These are phyloP conservation scores for Cryptosporidium parvum DNA, from an alignment of 169 alveolate species.

Conservation along the genomic window DNA sequence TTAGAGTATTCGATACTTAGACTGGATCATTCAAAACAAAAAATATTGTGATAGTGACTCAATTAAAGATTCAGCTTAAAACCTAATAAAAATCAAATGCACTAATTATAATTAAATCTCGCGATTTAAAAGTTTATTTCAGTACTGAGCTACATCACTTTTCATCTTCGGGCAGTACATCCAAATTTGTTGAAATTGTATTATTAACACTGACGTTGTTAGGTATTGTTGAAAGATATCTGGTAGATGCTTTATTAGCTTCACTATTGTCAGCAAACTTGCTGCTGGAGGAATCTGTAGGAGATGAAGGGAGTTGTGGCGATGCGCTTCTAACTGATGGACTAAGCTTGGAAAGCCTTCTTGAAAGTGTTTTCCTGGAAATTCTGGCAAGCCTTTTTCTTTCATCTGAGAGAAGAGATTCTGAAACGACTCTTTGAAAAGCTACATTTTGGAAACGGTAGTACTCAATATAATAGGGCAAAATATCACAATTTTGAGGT, in stretches of 20 bases:
- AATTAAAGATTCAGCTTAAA: background rate
- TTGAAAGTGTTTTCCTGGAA: constrained; percentile 65
- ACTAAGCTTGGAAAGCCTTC: constrained; percentile 63
- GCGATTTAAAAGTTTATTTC: background rate
- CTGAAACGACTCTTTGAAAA: constrained; percentile 76
- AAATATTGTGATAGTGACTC: no score
- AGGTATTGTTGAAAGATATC: constrained; percentile 27
- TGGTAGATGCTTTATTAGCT: background rate
- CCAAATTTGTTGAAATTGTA: constrained; percentile 10
- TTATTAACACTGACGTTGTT: background rate
- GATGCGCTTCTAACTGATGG: constrained; percentile 74
- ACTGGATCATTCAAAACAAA: no score
- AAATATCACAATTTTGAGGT: constrained; percentile 37
- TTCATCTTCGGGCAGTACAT: constrained; percentile 16
- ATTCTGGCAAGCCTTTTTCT: constrained; percentile 73
- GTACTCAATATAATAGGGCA: constrained; percentile 68
- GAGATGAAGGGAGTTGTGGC: constrained; percentile 62
- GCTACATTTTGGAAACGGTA: constrained; percentile 76
- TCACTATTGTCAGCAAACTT: background rate
- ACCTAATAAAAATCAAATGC: background rate
- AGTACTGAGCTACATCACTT: background rate
- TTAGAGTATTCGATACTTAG: background rate
- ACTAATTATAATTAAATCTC: background rate
- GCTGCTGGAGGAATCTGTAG: constrained; percentile 58
- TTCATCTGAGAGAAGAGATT: constrained; percentile 62